Conservation (phyloP, 2,329 filamentous ascomycete genomes). For the Hymenoscyphus fraxineus region DNA sequence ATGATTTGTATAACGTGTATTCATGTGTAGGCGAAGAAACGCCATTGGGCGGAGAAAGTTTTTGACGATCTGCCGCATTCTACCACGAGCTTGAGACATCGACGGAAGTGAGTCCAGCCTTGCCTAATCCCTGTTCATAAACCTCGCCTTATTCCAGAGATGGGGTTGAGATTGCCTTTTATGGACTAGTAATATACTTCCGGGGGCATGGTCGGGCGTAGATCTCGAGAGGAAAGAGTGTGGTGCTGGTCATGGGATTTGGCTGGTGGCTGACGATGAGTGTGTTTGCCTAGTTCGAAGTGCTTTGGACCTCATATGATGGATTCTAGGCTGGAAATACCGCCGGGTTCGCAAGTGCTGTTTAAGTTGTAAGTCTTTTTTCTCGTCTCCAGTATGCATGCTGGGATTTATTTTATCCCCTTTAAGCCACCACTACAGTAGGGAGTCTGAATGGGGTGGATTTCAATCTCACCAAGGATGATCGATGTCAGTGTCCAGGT, state of each 20-base stretch:
- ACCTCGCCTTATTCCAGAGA: not conserved
- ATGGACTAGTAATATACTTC: not conserved
- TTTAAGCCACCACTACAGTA: not conserved
- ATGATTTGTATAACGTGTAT: conserved; percentile 16
- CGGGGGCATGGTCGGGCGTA: not conserved
- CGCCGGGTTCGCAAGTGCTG: conserved; percentile 47
- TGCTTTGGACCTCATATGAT: conserved; percentile 45
- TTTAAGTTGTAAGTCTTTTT: conserved; percentile 47
- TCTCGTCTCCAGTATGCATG: not conserved
- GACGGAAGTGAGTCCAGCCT: conserved; percentile 33
- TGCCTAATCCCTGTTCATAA: not conserved
- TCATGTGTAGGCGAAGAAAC: conserved; percentile 37
- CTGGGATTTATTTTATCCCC: not conserved
- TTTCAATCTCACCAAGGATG: not conserved
- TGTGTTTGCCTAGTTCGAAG: conserved; percentile 38
- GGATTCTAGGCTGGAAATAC: conserved; percentile 43
- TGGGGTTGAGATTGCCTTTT: not conserved
- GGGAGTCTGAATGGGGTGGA: not conserved
- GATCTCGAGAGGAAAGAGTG: not conserved
- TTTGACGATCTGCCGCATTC: conserved; percentile 51
- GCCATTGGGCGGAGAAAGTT: conserved; percentile 60
- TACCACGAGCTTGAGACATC: conserved; percentile 47
- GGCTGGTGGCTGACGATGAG: conserved; percentile 1
- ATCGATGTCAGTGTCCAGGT: not conserved
- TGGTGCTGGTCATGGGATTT: conserved; percentile 3